A percentile compares a stretch with the other conserved stretches of the same genome.
phyloP scores from a whole-genome alignment of 768 basidiomycete species.

The Boletus rubroflammeus region DNA sequence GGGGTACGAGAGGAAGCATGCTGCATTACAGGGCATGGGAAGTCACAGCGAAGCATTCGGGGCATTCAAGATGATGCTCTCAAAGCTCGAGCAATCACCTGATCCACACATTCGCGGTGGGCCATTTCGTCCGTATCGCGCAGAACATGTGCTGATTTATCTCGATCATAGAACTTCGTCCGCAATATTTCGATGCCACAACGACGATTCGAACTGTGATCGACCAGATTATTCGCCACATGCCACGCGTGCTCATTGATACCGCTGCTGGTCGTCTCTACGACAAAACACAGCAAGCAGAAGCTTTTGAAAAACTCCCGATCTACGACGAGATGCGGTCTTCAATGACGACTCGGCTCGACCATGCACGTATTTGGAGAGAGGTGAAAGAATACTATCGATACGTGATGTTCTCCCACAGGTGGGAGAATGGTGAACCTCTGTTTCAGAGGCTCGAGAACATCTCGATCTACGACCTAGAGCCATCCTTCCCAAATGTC shows the following conservation, averaged over 20 bases:
- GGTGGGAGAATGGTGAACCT: constrained; percentile 7
- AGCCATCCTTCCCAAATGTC: not conserved
- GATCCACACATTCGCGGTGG: not conserved
- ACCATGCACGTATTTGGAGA: constrained; percentile 1
- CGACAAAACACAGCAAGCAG: constrained; percentile 9
- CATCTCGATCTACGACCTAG: constrained; percentile 5
- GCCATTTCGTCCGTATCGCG: not conserved
- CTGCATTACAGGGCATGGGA: not conserved
- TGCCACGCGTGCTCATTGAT: constrained; percentile 9
- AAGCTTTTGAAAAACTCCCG: constrained; percentile 2
- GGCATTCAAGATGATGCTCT: not conserved
- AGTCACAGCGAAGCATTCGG: not conserved
- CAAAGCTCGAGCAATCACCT: not conserved
- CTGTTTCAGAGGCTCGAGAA: constrained; percentile 1
- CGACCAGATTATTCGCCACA: not conserved
- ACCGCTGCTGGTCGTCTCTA: constrained; percentile 2
- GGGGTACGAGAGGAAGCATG: constrained; percentile 1
- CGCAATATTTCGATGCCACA: constrained; percentile 1
- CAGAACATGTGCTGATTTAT: not conserved
- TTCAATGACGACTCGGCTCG: not conserved
- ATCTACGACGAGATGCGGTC: constrained; percentile 2
- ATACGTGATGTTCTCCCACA: constrained; percentile 13
- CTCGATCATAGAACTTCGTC: not conserved
- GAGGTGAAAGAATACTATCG: constrained; percentile 6
- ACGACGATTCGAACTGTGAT: not conserved